Evolutionary conservation across 1,284 basidiomycete species (phyloP), one percentile per base, ranked within the genome.

Genomic region (Malassezia nana): DNA sequence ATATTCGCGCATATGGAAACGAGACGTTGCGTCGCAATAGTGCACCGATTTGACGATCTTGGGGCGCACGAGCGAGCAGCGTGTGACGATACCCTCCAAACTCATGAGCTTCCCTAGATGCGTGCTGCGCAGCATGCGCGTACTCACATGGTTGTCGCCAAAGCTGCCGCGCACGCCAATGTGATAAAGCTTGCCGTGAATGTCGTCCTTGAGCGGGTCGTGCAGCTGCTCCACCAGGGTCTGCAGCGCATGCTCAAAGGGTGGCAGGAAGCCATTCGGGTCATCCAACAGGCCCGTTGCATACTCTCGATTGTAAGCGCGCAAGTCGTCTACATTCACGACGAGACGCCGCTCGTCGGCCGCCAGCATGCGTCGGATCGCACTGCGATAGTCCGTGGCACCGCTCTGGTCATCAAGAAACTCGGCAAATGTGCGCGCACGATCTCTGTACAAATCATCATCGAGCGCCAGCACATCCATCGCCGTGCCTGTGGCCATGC

Each of bases 111-210:
- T 90, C 50, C 90, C 89, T 26, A 99, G 82, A 75, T 95, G 85
- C 55, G 83, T 80, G 43, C 89, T 86, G 57, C 85, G 82, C 32
- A 99, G 81, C 9, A 89, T 92, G 8, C 94, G 81, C 38, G 94
- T 94, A 75, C 87, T 96, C 76, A 92, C 87, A 75, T 96, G 90
- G 75, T 98, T 89, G 76, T 96, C 91, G 43, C 94, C 94, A 75
- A 99, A 99, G n/a, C 88, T 92, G 51, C 94, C 94, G 62, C 87
- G 85, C 74, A 98, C 83, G n/a, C 92, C 94, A 55, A 95, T 81
- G 65, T 86, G 85, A 59, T 62, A 71, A 33, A 58, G 58, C 58
- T 86, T 90, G 57, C 81, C 82, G 32, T 82, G 78, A 56, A 89
- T 83, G 47, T 87, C 83, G 76, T 90, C 84, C 78, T 94, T 92